Evolutionary conservation across 2,329 filamentous ascomycete genomes (phyloP), one percentile per base, ranked within the genome.

Genomic region (Xylariaceae sp.): DNA sequence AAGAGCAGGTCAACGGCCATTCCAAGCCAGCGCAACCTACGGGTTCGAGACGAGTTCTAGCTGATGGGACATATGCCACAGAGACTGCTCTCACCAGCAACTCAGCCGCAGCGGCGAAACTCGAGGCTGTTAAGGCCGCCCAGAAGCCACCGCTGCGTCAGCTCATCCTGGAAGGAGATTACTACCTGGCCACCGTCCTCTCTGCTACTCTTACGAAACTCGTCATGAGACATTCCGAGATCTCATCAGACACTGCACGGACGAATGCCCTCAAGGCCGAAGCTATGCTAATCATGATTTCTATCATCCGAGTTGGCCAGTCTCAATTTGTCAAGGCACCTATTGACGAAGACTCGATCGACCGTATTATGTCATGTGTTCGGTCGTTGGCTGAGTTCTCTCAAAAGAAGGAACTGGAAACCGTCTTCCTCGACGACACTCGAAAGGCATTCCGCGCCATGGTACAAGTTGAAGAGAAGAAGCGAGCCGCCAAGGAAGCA

Each of bases 271-370:
- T 98, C 19, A 85, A 89, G 37, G 93, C 93, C 3, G 93, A 98
- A 66, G 93, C 93, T 34, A 98, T 98, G 93, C 78, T 98, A 39
- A 97, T 98, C 62, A 95, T 97, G 90, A 95, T 98, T 55, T 97
- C 93, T 4, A 94, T 98, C 53, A 89, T 98, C 52, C 89, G 93
- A 37, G 93, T 96, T 46, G 93, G 93, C 31, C 93, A 98, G 67
- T 97, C 91, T n/a, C 89, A 95, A 50, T 98, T 98, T 54, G 93
- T 95, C 60, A 97, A 97, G 72, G 86, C 89, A 1, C 87, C 89
- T 2, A 97, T 98, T 50, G 93, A 98, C 49, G 93, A 98, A 64
- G 93, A 98, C 63, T 96, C 93, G 0, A 80, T 97, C n/a, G 93
- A 98, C 64, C 84, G 93, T 56, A 91, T 98, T 64, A 97, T 98